These are phyloP conservation scores for Quercus phellos DNA, from an alignment of 331 rosid genomes.

Conservation along the genomic window DNA sequence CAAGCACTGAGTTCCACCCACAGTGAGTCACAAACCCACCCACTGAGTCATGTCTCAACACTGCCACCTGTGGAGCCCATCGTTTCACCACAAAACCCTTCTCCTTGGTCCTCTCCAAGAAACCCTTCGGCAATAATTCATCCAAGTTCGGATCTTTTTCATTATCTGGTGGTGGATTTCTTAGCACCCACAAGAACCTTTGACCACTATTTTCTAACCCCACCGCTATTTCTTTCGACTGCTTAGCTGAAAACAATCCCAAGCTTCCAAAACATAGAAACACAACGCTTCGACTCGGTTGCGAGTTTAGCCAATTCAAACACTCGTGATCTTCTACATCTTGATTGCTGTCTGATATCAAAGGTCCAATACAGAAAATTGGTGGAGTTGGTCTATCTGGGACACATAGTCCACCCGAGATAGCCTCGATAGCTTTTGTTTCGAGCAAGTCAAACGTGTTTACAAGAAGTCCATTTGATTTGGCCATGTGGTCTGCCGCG, in stretches of 20 bases:
- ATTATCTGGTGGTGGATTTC: constrained; percentile 1
- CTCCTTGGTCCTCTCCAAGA: constrained; percentile 8
- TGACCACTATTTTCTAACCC: constrained; percentile 38
- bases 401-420: constrained; percentile 1
- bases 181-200: constrained; percentile 48
- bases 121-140: constrained; percentile 4
- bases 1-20: constrained; percentile 29
- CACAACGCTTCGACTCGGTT: constrained; percentile 40
- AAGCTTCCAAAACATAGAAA: constrained; percentile 46
- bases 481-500: constrained; percentile 12
- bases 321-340: neutral
- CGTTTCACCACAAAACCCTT: constrained; percentile 1
- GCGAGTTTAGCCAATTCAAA: constrained; percentile 37
- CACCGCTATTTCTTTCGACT: constrained; percentile 24
- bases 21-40: constrained; percentile 20
- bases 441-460: constrained; percentile 23
- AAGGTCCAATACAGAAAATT: constrained; percentile 34
- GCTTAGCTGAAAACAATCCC: constrained; percentile 34
- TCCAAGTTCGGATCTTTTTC: neutral
- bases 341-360: neutral
- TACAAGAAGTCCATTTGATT: constrained; percentile 1
- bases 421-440: constrained; percentile 6
- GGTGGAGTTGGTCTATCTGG: constrained; percentile 18
- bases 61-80: constrained; percentile 19
- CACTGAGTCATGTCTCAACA: neutral